Evolutionary conservation across 1,284 basidiomycete genomes (phyloP).

Genomic region (Coniferiporia sulphurascens): DNA sequence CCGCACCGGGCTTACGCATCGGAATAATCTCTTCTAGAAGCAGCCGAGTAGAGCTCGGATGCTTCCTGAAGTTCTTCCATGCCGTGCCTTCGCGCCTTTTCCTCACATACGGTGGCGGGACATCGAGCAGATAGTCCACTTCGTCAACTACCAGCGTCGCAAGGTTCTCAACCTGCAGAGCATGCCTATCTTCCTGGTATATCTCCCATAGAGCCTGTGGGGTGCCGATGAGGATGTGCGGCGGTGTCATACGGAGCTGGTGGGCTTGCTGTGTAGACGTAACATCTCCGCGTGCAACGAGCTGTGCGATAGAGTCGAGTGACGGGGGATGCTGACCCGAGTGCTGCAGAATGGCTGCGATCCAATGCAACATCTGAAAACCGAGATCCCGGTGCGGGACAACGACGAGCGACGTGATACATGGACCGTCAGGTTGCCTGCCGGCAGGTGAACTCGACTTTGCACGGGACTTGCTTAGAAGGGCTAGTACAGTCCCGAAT

Average conservation of each 20-base stretch:
- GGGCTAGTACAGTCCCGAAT: constrained; percentile 60
- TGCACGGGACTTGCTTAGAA: constrained; percentile 50
- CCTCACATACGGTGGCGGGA: constrained; percentile 38
- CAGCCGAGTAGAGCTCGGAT: constrained; percentile 53
- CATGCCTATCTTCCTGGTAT: constrained; percentile 37
- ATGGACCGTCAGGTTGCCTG: constrained; percentile 21
- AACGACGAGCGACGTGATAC: constrained; percentile 51
- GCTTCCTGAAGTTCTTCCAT: constrained; percentile 39
- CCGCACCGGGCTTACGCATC: constrained; percentile 13
- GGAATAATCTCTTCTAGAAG: constrained; percentile 47
- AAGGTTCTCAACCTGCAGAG: constrained; percentile 41
- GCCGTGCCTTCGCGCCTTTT: constrained; percentile 33
- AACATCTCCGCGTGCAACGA: constrained; percentile 50
- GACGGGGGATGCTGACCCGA: constrained; percentile 27
- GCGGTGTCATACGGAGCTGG: constrained; percentile 40
- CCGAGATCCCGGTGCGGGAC: constrained; percentile 75
- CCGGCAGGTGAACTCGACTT: constrained; percentile 8
- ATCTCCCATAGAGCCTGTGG: constrained; percentile 63
- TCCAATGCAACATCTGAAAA: constrained; percentile 64
- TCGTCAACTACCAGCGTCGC: constrained; percentile 68
- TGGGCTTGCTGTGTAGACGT: constrained; percentile 30
- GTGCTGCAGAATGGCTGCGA: constrained; percentile 44
- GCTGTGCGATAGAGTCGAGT: constrained; percentile 46
- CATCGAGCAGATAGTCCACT: constrained; percentile 61
- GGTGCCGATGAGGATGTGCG: constrained; percentile 67